Conservation (phyloP, 2,329 filamentous ascomycete genomes). For the Coniella vitis region DNA sequence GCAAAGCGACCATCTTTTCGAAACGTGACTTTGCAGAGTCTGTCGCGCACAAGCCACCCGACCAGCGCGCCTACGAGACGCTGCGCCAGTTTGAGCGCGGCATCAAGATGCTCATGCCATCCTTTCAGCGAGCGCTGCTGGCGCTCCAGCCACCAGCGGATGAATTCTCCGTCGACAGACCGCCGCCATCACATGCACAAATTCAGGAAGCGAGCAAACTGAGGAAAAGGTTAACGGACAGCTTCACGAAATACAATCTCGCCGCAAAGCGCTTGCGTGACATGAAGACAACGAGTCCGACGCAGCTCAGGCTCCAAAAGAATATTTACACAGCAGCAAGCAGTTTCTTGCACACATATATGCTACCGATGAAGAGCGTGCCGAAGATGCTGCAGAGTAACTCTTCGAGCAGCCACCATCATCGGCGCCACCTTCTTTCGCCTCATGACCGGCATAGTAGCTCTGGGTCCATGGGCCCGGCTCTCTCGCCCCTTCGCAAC, state of each 20-base stretch:
- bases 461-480: slow-evolving; percentile 4
- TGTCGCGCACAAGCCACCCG: slow-evolving; percentile 58
- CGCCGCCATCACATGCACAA: slow-evolving; percentile 53
- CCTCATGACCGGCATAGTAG: slow-evolving; percentile 12
- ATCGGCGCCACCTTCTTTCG: slow-evolving; percentile 23
- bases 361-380: slow-evolving; percentile 76
- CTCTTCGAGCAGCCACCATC: slow-evolving; percentile 22
- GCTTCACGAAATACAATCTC: slow-evolving; percentile 79
- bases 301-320: slow-evolving; percentile 70
- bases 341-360: slow-evolving; percentile 78
- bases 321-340: slow-evolving; percentile 78
- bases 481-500: slow-evolving; percentile 38
- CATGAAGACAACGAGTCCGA: slow-evolving; percentile 62
- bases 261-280: slow-evolving; percentile 78
- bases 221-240: slow-evolving; percentile 81
- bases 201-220: slow-evolving; percentile 83
- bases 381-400: slow-evolving; percentile 53
- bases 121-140: slow-evolving; percentile 71
- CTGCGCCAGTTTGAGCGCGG: slow-evolving; percentile 82
- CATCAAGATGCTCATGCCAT: slow-evolving; percentile 72
- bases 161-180: slow-evolving; percentile 27
- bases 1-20: slow-evolving; percentile 55
- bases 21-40: slow-evolving; percentile 73
- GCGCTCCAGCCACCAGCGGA: slow-evolving; percentile 55
- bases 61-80: slow-evolving; percentile 76